Evolutionary conservation across 495 filamentous ascomycete species (phyloP).

Genomic region (Stereocaulon alpinum): DNA sequence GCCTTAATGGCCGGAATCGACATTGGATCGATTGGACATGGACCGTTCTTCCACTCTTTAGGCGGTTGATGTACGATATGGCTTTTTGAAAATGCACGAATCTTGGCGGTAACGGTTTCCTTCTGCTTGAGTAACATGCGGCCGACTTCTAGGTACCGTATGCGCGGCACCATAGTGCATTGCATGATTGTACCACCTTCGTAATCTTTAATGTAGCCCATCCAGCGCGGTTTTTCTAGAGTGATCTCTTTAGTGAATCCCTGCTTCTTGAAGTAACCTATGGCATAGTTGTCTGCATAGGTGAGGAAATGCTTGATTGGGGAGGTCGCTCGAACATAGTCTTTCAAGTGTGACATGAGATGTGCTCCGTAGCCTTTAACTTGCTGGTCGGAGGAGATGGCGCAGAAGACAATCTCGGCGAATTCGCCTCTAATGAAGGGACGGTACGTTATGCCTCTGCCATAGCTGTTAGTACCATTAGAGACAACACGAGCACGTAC

Average conservation of each 20-base stretch:
- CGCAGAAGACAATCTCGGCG: slow-evolving; percentile 97
- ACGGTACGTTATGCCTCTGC: slow-evolving; percentile 86
- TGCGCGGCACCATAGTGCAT: slow-evolving; percentile 90
- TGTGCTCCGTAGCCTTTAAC: slow-evolving; percentile 98
- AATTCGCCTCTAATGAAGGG: slow-evolving; percentile 90
- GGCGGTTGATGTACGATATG: slow-evolving; percentile 82
- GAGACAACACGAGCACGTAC: slow-evolving; percentile 18
- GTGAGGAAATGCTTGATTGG: slow-evolving; percentile 98
- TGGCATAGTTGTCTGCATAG: slow-evolving; percentile 97
- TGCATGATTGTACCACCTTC: slow-evolving; percentile 99
- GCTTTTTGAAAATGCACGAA: slow-evolving; percentile 78
- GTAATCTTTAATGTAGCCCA: slow-evolving; percentile 99
- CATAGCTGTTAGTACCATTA: slow-evolving; percentile 19
- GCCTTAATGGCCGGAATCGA: slow-evolving; percentile 72
- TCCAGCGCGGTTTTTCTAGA: slow-evolving; percentile 81
- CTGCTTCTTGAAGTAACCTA: slow-evolving; percentile 98
- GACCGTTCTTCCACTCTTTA: slow-evolving; percentile 68
- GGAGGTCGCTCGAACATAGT: slow-evolving; percentile 95
- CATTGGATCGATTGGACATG: slow-evolving; percentile 65
- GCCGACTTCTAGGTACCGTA: slow-evolving; percentile 87
- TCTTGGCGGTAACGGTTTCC: slow-evolving; percentile 86
- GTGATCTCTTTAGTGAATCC: slow-evolving; percentile 98
- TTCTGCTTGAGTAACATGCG: slow-evolving; percentile 97
- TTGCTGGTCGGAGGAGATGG: slow-evolving; percentile 95
- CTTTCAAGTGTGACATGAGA: slow-evolving; percentile 95